Conservation (phyloP, 2,329 filamentous ascomycete species). For the Verticillium zaregamsianum region DNA sequence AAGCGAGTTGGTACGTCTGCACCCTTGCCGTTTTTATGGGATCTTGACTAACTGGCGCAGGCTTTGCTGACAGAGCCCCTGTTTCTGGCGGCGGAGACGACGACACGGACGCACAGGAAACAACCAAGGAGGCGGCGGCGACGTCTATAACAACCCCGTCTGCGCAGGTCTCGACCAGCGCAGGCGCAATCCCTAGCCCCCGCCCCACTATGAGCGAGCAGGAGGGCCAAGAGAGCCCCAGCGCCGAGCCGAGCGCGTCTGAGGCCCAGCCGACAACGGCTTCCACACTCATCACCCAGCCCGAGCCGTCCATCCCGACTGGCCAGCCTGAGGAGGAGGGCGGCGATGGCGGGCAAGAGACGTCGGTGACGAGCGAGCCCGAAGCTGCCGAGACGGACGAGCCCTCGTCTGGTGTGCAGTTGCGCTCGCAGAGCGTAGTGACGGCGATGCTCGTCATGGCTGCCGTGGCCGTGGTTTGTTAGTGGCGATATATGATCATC, state of each 20-base stretch:
- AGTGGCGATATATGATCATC: neutral
- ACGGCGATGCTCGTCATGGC: neutral
- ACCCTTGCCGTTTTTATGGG: slow-evolving; percentile 2
- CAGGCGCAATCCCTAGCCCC: neutral
- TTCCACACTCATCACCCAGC: neutral
- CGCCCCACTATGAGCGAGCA: neutral
- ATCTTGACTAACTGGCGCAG: slow-evolving; percentile 50
- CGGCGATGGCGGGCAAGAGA: neutral
- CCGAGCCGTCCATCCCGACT: neutral
- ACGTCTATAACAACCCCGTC: neutral
- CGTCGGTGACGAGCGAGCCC: neutral
- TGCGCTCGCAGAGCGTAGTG: neutral
- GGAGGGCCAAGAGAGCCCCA: neutral
- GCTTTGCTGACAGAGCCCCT: slow-evolving; percentile 1
- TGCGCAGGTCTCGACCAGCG: neutral
- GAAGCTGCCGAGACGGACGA: neutral
- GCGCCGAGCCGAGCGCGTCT: neutral
- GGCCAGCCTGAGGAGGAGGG: neutral
- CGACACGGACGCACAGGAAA: neutral
- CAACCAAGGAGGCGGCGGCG: neutral
- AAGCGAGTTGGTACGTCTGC: slow-evolving; percentile 52
- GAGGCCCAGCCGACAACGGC: neutral
- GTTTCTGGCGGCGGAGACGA: neutral
- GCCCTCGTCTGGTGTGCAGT: neutral
- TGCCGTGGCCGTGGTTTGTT: neutral